phyloP scores from a whole-genome alignment of 208 protist genomes.

The Lotmaria passim region DNA sequence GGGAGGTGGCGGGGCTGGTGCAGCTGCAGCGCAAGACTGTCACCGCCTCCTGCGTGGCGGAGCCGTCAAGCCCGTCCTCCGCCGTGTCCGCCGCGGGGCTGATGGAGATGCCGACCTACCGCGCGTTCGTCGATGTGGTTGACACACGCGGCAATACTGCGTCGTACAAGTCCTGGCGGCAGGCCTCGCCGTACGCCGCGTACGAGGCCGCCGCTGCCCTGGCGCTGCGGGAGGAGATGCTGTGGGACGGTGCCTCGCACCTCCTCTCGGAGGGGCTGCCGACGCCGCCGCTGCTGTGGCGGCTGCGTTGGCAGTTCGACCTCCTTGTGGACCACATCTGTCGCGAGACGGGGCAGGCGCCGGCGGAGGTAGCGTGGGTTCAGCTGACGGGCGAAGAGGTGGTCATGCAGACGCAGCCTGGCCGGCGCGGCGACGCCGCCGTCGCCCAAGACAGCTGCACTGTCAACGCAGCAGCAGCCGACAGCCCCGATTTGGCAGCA shows the following conservation, averaged over 20 bases:
- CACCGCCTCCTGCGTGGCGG: constrained; percentile 13
- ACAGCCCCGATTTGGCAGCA: not conserved
- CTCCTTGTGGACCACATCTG: constrained; percentile 61
- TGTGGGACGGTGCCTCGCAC: constrained; percentile 35
- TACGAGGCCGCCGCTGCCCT: constrained; percentile 56
- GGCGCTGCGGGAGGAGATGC: constrained; percentile 48
- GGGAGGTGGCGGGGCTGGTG: constrained; percentile 65
- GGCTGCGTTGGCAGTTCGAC: constrained; percentile 87
- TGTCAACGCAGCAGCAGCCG: not conserved
- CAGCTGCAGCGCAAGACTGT: constrained; percentile 34
- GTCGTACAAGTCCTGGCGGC: constrained; percentile 39
- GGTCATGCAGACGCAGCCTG: too few species aligned
- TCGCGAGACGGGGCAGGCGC: constrained; percentile 23
- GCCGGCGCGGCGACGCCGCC: too few species aligned
- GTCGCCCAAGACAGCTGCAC: not conserved
- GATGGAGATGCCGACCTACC: constrained; percentile 26
- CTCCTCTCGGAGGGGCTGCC: constrained; percentile 33
- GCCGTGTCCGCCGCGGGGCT: not conserved
- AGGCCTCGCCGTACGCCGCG: constrained; percentile 57
- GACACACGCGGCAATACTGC: constrained; percentile 23
- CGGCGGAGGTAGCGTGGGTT: constrained; percentile 36
- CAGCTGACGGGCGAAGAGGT: constrained; percentile 16
- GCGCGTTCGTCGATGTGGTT: constrained; percentile 21
- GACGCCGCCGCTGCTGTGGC: constrained; percentile 59
- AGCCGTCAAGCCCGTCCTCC: not conserved